Evolutionary conservation across 2,329 filamentous ascomycete species (phyloP).

Genomic region (Aquanectria penicillioides): DNA sequence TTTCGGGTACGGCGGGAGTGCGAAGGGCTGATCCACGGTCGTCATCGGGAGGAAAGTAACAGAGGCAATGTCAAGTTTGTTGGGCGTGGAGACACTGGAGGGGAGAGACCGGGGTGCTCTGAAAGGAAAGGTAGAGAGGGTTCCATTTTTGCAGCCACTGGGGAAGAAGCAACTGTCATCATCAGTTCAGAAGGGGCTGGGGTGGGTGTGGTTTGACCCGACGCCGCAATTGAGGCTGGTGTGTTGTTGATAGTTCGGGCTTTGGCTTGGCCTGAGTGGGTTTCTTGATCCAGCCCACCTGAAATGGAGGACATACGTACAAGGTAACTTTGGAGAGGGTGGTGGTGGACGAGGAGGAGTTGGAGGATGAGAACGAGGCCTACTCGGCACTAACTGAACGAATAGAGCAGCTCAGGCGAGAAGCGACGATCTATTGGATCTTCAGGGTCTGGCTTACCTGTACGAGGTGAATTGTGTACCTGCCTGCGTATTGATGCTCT

Average conservation of each 20-base stretch:
- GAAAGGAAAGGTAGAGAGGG: constrained; percentile 4
- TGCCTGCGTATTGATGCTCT: no score
- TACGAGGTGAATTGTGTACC: no score
- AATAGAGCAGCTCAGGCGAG: not conserved
- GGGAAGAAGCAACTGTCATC: constrained; percentile 22
- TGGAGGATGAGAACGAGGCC: not conserved
- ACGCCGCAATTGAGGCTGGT: not conserved
- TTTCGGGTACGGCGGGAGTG: constrained; percentile 22
- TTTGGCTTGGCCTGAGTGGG: not conserved
- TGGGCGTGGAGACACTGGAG: constrained; percentile 21
- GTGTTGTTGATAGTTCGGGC: not conserved
- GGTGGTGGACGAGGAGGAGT: not conserved
- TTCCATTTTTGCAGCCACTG: constrained; percentile 16
- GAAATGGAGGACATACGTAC: not conserved
- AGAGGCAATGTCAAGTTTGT: constrained; percentile 25
- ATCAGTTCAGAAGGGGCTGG: constrained; percentile 18
- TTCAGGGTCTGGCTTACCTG: constrained; percentile 32
- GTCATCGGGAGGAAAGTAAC: constrained; percentile 2
- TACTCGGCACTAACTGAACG: not conserved
- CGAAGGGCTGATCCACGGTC: constrained; percentile 4
- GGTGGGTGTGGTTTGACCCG: not conserved
- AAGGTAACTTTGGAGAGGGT: no score
- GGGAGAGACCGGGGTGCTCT: constrained; percentile 4
- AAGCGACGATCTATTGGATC: constrained; percentile 33
- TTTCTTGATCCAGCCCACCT: not conserved